Conservation (phyloP, 108 stramenopile species). For the Nitzschia palea region DNA sequence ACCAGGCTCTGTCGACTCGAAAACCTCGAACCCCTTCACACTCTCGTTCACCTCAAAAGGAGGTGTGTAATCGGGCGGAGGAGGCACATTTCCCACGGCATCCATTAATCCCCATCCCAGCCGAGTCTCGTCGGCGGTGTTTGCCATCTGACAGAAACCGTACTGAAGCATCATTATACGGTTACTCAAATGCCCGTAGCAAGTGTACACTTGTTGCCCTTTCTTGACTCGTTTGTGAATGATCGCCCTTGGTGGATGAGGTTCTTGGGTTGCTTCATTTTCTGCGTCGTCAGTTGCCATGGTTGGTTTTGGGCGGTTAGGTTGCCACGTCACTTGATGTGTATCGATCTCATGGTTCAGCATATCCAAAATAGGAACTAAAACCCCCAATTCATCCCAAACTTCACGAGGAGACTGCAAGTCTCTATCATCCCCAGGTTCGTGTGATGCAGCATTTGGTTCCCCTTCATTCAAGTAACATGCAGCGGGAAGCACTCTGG, state of each 20-base stretch:
- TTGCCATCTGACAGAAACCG: conserved; percentile 78
- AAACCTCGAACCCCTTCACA: conserved; percentile 44
- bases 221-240: conserved; percentile 67
- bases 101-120: conserved; percentile 81
- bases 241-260: conserved; percentile 37
- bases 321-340: conserved; percentile 64
- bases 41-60: conserved; percentile 33
- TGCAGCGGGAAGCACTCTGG: conserved; percentile 62
- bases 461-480: conserved; percentile 52
- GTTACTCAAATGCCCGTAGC: conserved; percentile 60
- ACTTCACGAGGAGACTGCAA: conserved; percentile 59
- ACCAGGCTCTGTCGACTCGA: conserved; percentile 62
- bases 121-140: conserved; percentile 59
- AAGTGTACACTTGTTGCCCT: conserved; percentile 70
- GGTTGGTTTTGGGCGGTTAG: conserved; percentile 10
- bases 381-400: conserved; percentile 81
- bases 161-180: conserved; percentile 71
- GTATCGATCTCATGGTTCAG: conserved; percentile 81
- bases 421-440: conserved; percentile 20
- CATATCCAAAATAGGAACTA: conserved; percentile 89
- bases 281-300: conserved; percentile 8
- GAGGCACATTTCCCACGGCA: conserved; percentile 64
- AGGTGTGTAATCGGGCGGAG: conserved; percentile 53
- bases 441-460: conserved; percentile 26
- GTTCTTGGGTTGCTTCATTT: not conserved